Base-by-base conservation (phyloP, 305 asterid species). In the Fraxinus greggii region DNA sequence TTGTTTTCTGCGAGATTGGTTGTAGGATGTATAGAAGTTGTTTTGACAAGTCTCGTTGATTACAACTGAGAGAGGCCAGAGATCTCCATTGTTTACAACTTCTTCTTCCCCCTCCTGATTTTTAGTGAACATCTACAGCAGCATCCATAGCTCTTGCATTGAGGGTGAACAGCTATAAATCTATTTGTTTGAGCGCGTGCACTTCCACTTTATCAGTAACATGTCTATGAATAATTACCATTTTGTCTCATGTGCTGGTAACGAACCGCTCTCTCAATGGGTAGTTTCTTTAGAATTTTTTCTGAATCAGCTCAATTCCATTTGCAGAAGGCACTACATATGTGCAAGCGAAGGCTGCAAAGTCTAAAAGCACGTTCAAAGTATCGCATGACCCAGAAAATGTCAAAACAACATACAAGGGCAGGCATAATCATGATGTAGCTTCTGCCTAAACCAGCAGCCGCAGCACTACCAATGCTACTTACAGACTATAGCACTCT, bases 351-450 rank as follows among this genome's bases (percentile, higher is more conserved):
- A 85, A 3, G 95, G 90, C 54, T 94, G 98, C 85, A 91, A 88
- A 33, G 97, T 94, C n/a, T 90, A 97, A 24, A 93, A 92, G 89
- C 97, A 93, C 76, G 93, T 94, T 21, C 97, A 93, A 81, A 86
- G 97, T 79, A 97, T 97, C 17, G 94, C 98, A 72, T 42, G 98
- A 93, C 77, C 92, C 89, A 21, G 92, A 90, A 85, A 94, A 95
- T 56, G 98, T 94, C 56, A 89, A 91, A 86, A 94, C 98, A 32
- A 91, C 98, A 17, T 94, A 94, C 3, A 97, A 90, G 81, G 98
- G 98, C 28, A 94, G 93, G 84, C 98, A 94, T 77, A 94, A 87
- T 69, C 98, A 92, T 65, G 96, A 93, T 56, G 92, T 92, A 35
- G 97, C 98, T 32, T 93, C 92, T 77, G 89, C 97, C 28, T 88